Evolutionary conservation across 1,284 basidiomycete genomes (phyloP).

Genomic region (Cerioporus squamosus): DNA sequence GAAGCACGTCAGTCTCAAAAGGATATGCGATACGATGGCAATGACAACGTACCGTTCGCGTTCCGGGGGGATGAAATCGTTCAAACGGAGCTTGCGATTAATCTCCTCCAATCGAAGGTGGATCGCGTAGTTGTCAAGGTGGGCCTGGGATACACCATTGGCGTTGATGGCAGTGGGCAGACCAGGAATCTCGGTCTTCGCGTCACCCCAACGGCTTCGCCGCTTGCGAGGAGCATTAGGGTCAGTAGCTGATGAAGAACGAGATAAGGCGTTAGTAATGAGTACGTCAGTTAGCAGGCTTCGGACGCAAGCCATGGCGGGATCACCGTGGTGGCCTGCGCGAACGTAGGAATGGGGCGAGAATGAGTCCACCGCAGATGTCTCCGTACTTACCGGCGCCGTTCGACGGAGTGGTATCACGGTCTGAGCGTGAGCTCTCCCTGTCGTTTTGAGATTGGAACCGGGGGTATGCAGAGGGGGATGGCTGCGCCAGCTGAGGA

Average conservation of each 20-base stretch:
- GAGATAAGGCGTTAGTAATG: conserved; percentile 42
- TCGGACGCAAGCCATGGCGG: not conserved
- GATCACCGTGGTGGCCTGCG: conserved; percentile 24
- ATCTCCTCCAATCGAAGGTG: conserved; percentile 97
- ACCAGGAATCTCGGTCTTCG: conserved; percentile 86
- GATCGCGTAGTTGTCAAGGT: conserved; percentile 95
- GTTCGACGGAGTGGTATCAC: conserved; percentile 43
- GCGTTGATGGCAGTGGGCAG: conserved; percentile 92
- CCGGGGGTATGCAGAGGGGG: conserved; percentile 81
- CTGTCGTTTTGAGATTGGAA: conserved; percentile 54
- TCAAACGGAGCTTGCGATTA: conserved; percentile 90
- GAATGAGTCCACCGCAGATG: conserved; percentile 21
- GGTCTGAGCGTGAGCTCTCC: conserved; percentile 55
- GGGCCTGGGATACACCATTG: conserved; percentile 87
- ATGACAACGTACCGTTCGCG: conserved; percentile 72
- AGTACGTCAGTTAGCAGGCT: conserved; percentile 18
- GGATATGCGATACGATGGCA: not conserved
- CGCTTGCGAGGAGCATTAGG: conserved; percentile 88
- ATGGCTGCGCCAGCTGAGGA: conserved; percentile 83
- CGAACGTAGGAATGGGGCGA: conserved; percentile 19
- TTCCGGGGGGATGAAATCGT: conserved; percentile 96
- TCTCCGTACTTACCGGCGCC: conserved; percentile 36
- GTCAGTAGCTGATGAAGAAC: conserved; percentile 58
- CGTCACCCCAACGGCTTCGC: conserved; percentile 94
- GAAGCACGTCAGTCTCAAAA: conserved; percentile 30